Percentiles rank a stretch among this genome's conserved stretches.
Conservation (phyloP, 345 rosid species). For the Eucalyptus fibrosa region DNA sequence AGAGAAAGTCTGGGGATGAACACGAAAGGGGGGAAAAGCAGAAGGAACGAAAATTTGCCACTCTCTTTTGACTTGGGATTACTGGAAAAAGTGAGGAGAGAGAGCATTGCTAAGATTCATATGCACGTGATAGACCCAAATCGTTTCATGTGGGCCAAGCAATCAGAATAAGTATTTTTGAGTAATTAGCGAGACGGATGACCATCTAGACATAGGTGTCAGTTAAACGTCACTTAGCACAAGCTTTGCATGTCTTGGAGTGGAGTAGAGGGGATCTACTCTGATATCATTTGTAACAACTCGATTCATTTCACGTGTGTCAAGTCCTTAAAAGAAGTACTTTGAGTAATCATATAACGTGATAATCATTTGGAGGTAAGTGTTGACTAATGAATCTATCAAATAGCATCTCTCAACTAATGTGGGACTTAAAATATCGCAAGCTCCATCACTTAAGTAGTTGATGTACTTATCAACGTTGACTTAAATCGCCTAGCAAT, state of each 20-base stretch:
- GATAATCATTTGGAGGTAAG: neutral
- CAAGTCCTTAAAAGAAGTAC: rapidly evolving
- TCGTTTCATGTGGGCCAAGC: neutral
- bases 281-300: neutral
- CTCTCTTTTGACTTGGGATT: neutral
- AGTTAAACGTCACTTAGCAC: neutral
- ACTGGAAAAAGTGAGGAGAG: neutral
- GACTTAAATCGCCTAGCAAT: neutral
- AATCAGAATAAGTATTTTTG: neutral
- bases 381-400: neutral
- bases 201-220: neutral
- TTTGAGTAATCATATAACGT: neutral
- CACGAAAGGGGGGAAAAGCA: neutral
- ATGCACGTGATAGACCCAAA: neutral
- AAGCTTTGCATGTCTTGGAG: neutral
- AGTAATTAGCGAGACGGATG: neutral
- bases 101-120: neutral
- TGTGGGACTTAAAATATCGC: neutral
- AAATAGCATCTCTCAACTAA: rapidly evolving
- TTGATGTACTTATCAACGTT: neutral
- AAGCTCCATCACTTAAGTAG: neutral
- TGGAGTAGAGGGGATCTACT: no score
- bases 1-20: neutral
- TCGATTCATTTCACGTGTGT: neutral
- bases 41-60: neutral